A percentile compares a stretch with the other conserved stretches of the same genome.
These are phyloP conservation scores for Verticillium dahliae DNA, from an alignment of 2,329 filamentous ascomycete genomes.

Conservation along the genomic window DNA sequence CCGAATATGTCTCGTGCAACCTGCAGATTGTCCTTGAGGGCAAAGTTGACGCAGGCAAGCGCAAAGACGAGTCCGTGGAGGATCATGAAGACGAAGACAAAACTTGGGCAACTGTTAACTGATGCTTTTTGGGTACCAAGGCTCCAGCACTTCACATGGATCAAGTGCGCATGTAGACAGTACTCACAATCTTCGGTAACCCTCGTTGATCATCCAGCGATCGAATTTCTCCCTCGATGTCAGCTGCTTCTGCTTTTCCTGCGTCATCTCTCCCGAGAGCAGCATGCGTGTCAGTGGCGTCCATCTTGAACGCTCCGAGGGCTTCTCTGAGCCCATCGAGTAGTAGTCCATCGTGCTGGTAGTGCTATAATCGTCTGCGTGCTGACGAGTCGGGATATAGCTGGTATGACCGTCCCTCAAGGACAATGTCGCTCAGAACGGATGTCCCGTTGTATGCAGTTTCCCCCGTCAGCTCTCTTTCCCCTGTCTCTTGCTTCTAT, in stretches of 20 bases:
- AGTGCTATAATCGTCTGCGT: not conserved
- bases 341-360: conserved; percentile 26
- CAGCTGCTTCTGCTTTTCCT: conserved; percentile 63
- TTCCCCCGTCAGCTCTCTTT: conserved; percentile 3
- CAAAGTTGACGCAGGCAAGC: conserved; percentile 75
- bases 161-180: not conserved
- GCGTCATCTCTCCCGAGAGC: conserved; percentile 75
- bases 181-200: conserved; percentile 70
- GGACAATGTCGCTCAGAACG: not conserved
- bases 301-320: conserved; percentile 71
- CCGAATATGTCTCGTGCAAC: conserved; percentile 63
- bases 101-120: conserved; percentile 37
- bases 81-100: conserved; percentile 68
- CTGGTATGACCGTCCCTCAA: not conserved
- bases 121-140: not conserved
- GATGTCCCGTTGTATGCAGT: too few relatives aligned
- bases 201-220: conserved; percentile 86
- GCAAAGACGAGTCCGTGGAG: conserved; percentile 71
- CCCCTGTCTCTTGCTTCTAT: conserved; percentile 10
- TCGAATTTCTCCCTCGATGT: conserved; percentile 68
- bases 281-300: conserved; percentile 77
- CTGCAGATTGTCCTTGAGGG: conserved; percentile 68
- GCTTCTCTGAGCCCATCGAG: conserved; percentile 30
- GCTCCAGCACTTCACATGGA: too few relatives aligned
- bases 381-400: not conserved